Percentiles rank a stretch among this genome's conserved stretches.
These are phyloP conservation scores for Aphanoascus verrucosus DNA, from an alignment of 2,329 filamentous ascomycete genomes.

Conservation along the genomic window DNA sequence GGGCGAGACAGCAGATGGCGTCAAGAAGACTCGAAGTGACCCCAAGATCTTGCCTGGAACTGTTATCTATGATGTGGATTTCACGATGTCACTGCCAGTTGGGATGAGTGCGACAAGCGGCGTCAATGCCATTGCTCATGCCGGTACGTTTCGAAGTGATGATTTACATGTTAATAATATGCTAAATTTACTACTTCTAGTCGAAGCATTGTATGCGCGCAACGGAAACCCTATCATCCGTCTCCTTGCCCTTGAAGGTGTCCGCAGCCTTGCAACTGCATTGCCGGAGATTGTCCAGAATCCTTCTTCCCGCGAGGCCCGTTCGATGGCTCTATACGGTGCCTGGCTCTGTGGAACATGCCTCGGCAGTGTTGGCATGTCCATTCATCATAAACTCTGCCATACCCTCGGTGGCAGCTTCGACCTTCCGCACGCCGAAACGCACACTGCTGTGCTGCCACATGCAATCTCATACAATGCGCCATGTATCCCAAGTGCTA, in stretches of 20 bases:
- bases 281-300: conserved; percentile 45
- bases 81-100: conserved; percentile 49
- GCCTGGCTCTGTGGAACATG: conserved; percentile 55
- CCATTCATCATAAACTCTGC: conserved; percentile 58
- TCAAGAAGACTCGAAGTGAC: conserved; percentile 49
- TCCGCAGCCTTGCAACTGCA: conserved; percentile 42
- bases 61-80: conserved; percentile 55
- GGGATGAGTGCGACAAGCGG: conserved; percentile 48
- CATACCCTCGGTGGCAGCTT: conserved; percentile 55
- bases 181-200: conserved; percentile 22
- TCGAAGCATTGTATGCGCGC: conserved; percentile 53
- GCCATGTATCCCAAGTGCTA: conserved; percentile 42
- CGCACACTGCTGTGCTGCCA: conserved; percentile 52
- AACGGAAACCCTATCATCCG: conserved; percentile 52
- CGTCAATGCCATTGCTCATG: conserved; percentile 56
- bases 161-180: not conserved
- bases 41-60: conserved; percentile 49
- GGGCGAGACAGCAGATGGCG: conserved; percentile 49
- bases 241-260: conserved; percentile 49
- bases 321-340: conserved; percentile 48
- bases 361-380: conserved; percentile 51
- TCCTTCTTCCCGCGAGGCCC: conserved; percentile 37
- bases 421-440: conserved; percentile 54
- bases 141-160: conserved; percentile 28
- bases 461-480: conserved; percentile 55